Evolutionary conservation across 495 filamentous ascomycete species (phyloP).

Genomic region (Aspergillus panamensis): DNA sequence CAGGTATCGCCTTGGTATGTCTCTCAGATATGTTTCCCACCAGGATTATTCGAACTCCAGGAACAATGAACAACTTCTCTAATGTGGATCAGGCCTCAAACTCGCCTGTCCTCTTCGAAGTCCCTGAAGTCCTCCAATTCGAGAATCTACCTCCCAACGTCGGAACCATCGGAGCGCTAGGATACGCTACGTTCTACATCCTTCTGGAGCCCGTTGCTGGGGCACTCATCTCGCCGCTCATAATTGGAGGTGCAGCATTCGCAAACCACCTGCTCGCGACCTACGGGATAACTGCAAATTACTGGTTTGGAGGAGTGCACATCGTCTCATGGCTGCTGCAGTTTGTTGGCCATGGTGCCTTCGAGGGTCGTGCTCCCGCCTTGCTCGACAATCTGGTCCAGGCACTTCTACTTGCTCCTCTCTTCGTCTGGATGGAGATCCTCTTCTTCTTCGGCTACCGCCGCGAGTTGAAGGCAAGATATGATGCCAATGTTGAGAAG

Average conservation of each 20-base stretch:
- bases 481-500: constrained; percentile 68
- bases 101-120: constrained; percentile 63
- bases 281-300: constrained; percentile 64
- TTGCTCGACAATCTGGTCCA: constrained; percentile 87
- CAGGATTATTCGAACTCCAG: constrained; percentile 13
- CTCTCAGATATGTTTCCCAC: background rate
- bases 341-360: constrained; percentile 88
- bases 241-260: constrained; percentile 67
- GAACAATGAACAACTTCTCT: too few relatives aligned
- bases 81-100: constrained; percentile 63
- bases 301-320: constrained; percentile 64
- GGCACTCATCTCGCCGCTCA: constrained; percentile 63
- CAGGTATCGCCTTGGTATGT: constrained; percentile 73
- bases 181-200: constrained; percentile 78
- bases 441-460: constrained; percentile 90
- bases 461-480: constrained; percentile 73
- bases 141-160: constrained; percentile 77
- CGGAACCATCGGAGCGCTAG: constrained; percentile 67
- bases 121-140: constrained; percentile 66
- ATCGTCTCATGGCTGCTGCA: constrained; percentile 79
- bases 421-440: constrained; percentile 97
- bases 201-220: constrained; percentile 94
- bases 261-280: constrained; percentile 68
- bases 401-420: constrained; percentile 89
- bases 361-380: constrained; percentile 84